These are phyloP conservation scores for Ceratocystis papillata DNA, from an alignment of 2,329 filamentous ascomycete genomes.

Conservation along the genomic window DNA sequence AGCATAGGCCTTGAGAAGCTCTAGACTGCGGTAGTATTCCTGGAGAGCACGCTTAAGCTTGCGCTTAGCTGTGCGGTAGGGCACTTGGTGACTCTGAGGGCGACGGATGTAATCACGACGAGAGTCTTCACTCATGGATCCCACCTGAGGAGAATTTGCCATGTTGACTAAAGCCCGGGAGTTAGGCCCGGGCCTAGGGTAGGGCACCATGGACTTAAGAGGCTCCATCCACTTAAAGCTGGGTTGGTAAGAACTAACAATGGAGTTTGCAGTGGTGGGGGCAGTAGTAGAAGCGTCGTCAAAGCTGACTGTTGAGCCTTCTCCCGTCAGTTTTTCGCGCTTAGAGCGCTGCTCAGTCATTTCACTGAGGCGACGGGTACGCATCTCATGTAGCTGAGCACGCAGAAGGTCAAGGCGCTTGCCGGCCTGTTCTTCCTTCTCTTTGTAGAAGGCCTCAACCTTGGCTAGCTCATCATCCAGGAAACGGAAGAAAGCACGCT, in stretches of 20 bases:
- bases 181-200: constrained; percentile 44
- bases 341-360: constrained; percentile 39
- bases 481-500: constrained; percentile 80
- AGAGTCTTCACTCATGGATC: constrained; percentile 29
- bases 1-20: constrained; percentile 84
- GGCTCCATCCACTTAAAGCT: constrained; percentile 39
- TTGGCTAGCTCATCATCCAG: constrained; percentile 79
- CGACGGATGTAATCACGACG: constrained; percentile 43
- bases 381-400: constrained; percentile 86
- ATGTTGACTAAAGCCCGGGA: constrained; percentile 49
- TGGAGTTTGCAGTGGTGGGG: constrained; percentile 5
- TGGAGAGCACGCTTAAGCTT: constrained; percentile 86
- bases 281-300: not conserved
- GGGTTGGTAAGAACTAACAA: too few species aligned
- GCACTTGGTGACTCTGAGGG: constrained; percentile 46
- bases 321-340: constrained; percentile 27
- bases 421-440: constrained; percentile 77
- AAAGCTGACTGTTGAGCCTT: constrained; percentile 25
- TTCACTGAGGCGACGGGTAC: constrained; percentile 68
- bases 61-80: constrained; percentile 77
- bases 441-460: constrained; percentile 78
- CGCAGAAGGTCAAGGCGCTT: constrained; percentile 59
- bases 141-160: constrained; percentile 40
- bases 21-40: constrained; percentile 85
- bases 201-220: constrained; percentile 35